Conservation (phyloP, 192 early-diverging fungal genomes). For the Backusella parvicylindrica region DNA sequence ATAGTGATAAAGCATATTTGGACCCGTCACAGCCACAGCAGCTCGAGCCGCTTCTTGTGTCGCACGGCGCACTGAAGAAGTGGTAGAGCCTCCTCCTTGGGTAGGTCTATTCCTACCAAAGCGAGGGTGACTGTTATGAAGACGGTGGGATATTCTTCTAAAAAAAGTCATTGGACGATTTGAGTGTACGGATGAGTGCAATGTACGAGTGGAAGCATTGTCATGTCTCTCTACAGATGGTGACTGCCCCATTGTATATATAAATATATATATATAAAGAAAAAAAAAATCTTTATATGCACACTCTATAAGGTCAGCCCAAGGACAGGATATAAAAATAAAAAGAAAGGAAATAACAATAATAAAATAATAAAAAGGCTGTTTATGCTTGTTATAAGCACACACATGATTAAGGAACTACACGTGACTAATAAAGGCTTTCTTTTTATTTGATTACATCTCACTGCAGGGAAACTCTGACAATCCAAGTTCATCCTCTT, state of each 20-base stretch:
- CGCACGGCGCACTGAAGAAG: constrained; percentile 21
- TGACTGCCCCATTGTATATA: constrained; percentile 22
- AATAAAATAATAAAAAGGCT: neutral
- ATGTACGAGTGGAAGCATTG: constrained; percentile 23
- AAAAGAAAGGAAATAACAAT: neutral
- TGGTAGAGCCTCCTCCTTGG: constrained; percentile 8
- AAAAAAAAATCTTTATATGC: constrained; percentile 4
- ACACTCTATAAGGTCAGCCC: neutral
- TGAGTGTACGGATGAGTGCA: constrained; percentile 17
- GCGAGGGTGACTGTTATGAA: constrained; percentile 2
- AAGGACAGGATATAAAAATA: constrained; percentile 1
- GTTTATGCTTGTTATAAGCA: neutral
- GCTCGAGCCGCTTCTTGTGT: constrained; percentile 20
- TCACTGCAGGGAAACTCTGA: constrained; percentile 12
- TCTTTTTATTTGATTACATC: neutral
- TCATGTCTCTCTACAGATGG: constrained; percentile 23
- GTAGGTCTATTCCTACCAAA: constrained; percentile 4
- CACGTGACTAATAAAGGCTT: neutral
- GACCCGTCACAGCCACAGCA: constrained; percentile 22
- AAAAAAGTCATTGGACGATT: constrained; percentile 16
- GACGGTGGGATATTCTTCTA: constrained; percentile 16
- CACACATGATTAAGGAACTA: constrained; percentile 3
- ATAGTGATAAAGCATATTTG: constrained; percentile 7
- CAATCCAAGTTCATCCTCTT: constrained; percentile 8
- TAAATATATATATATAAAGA: neutral